Evolutionary conservation across 1,284 basidiomycete genomes (phyloP).

Genomic region (Cryptococcus maquisensis): DNA sequence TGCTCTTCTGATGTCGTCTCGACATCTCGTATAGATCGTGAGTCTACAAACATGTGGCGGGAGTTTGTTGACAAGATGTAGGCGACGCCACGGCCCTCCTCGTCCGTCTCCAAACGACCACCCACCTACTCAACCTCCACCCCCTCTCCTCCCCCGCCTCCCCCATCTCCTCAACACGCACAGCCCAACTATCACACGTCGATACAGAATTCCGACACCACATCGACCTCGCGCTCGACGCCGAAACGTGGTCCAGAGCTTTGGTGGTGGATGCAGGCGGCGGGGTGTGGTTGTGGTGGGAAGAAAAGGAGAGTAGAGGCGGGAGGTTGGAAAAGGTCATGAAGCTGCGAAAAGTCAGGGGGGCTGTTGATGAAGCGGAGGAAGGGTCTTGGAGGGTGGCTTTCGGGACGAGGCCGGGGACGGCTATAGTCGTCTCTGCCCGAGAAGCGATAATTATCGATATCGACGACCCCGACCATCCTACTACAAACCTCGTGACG

Average conservation of each 20-base stretch:
- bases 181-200: constrained; percentile 6
- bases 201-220: constrained; percentile 29
- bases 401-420: constrained; percentile 29
- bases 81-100: constrained; percentile 22
- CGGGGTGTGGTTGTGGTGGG: constrained; percentile 38
- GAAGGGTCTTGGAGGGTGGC: constrained; percentile 32
- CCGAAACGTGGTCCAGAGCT: constrained; percentile 18
- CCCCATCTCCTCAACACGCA: constrained; percentile 7
- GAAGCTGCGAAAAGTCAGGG: constrained; percentile 26
- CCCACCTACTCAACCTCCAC: constrained; percentile 20
- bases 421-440: constrained; percentile 30
- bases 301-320: constrained; percentile 18
- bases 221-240: constrained; percentile 34
- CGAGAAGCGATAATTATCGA: constrained; percentile 20
- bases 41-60: constrained; percentile 1
- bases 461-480: constrained; percentile 16
- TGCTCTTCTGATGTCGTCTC: constrained; percentile 20
- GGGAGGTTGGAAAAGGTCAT: constrained; percentile 15
- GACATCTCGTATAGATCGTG: constrained; percentile 19
- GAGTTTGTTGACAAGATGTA: constrained; percentile 3
- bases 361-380: not conserved
- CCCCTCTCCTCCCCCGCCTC: constrained; percentile 15
- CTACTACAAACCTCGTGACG: constrained; percentile 10
- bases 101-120: constrained; percentile 21
- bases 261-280: constrained; percentile 38